These are phyloP conservation scores for Beauveria asiatica DNA, from an alignment of 2,329 filamentous ascomycete genomes.

Conservation along the genomic window DNA sequence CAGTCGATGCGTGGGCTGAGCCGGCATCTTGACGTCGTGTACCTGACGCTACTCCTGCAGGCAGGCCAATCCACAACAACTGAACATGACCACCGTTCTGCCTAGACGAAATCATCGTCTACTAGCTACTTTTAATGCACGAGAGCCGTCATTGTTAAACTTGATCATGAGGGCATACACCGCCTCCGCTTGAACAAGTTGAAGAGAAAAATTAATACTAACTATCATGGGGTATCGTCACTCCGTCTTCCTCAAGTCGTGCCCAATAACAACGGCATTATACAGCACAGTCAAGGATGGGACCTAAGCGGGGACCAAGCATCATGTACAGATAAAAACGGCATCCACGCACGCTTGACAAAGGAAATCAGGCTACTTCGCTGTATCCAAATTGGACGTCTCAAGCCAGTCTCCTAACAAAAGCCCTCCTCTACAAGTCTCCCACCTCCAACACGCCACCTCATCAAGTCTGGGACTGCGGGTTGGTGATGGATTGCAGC, in stretches of 20 bases:
- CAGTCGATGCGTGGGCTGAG: background rate
- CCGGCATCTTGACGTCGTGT: background rate
- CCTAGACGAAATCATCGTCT: too few relatives aligned
- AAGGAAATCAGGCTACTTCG: background rate
- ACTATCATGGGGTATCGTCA: conserved; percentile 11
- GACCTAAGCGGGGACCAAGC: background rate
- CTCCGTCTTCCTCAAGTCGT: conserved; percentile 4
- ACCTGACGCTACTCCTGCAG: background rate
- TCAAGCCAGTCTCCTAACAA: background rate
- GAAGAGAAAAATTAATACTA: conserved; percentile 3
- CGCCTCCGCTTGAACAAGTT: background rate
- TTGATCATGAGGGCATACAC: background rate
- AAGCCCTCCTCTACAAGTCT: background rate
- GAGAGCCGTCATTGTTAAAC: too few relatives aligned
- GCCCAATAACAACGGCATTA: background rate
- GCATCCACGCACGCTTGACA: background rate
- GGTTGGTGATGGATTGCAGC: conserved; percentile 16
- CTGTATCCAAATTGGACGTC: background rate
- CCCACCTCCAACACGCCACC: background rate
- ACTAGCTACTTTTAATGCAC: too few relatives aligned
- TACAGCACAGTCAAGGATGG: background rate
- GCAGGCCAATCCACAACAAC: too few relatives aligned
- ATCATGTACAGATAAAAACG: conserved; percentile 1
- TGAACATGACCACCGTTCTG: too few relatives aligned
- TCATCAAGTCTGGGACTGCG: conserved; percentile 8